Percentiles rank a stretch among this genome's conserved stretches.
Evolutionary conservation across 1,284 basidiomycete species (phyloP).

Genomic region (Microbotryum saponariae): DNA sequence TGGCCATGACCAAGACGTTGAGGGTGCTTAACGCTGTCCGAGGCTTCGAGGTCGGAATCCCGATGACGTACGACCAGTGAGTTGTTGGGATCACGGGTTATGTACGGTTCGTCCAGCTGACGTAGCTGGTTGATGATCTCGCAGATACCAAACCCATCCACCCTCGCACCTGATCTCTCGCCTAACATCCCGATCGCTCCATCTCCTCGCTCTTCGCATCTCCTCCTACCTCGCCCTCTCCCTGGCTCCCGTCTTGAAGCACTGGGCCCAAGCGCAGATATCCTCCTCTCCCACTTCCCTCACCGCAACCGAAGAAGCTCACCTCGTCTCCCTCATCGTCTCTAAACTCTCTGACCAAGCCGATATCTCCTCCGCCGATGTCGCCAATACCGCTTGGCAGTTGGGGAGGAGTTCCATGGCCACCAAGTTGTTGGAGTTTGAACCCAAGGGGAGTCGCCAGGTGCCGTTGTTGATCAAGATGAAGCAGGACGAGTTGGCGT

Average conservation of each 20-base stretch:
- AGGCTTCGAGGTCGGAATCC: slow-evolving; percentile 84
- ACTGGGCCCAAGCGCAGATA: slow-evolving; percentile 94
- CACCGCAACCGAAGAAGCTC: slow-evolving; percentile 53
- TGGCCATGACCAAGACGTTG: slow-evolving; percentile 80
- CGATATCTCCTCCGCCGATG: slow-evolving; percentile 82
- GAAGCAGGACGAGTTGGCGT: slow-evolving; percentile 84
- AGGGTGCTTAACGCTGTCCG: slow-evolving; percentile 93
- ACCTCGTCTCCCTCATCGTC: slow-evolving; percentile 53
- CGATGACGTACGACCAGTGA: slow-evolving; percentile 82
- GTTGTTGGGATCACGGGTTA: slow-evolving; percentile 37
- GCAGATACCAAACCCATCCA: slow-evolving; percentile 28
- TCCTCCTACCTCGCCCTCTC: slow-evolving; percentile 74
- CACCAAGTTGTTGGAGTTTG: slow-evolving; percentile 90
- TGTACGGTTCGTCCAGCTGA: background rate
- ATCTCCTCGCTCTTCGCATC: slow-evolving; percentile 85
- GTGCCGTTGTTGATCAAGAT: slow-evolving; percentile 85
- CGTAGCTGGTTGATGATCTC: background rate
- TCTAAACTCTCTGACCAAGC: slow-evolving; percentile 45
- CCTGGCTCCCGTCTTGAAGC: slow-evolving; percentile 78
- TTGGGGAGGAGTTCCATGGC: slow-evolving; percentile 75
- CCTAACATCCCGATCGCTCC: slow-evolving; percentile 77
- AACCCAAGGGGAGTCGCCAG: slow-evolving; percentile 80
- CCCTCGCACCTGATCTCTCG: slow-evolving; percentile 60
- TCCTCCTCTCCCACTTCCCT: slow-evolving; percentile 42
- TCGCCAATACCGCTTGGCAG: slow-evolving; percentile 89